phyloP scores from a whole-genome alignment of 83 land plant species.

The Picea engelmannii region DNA sequence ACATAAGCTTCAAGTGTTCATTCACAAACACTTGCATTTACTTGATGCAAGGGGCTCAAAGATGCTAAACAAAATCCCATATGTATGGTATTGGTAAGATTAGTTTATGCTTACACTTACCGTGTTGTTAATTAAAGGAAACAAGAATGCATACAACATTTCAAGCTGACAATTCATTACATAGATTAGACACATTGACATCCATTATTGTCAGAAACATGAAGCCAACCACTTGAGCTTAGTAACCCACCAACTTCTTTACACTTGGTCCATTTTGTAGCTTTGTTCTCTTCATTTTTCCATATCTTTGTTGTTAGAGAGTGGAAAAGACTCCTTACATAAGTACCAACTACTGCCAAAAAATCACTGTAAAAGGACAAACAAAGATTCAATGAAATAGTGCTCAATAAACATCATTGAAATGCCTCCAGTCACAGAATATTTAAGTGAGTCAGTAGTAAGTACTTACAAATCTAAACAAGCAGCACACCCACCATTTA shows the following conservation, averaged over 20 bases:
- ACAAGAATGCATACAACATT: not conserved
- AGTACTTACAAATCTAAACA: conserved; percentile 94
- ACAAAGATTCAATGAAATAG: not conserved
- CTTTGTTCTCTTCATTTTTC: conserved; percentile 42
- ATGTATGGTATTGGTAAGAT: too few relatives aligned
- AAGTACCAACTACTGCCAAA: conserved; percentile 34
- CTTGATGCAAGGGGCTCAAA: too few relatives aligned
- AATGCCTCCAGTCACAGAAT: not conserved
- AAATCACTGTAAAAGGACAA: conserved; percentile 50
- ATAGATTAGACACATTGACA: conserved; percentile 29
- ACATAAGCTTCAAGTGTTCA: too few relatives aligned
- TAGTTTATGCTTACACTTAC: too few relatives aligned
- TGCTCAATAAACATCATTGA: not conserved
- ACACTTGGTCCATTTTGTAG: conserved; percentile 44
- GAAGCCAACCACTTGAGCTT: conserved; percentile 23
- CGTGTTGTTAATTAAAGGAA: not conserved
- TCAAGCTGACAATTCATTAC: not conserved
- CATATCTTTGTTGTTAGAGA: conserved; percentile 34
- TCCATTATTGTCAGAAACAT: conserved; percentile 12
- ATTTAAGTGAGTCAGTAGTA: not conserved
- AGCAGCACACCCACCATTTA: conserved; percentile 96
- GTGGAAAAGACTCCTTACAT: conserved; percentile 36
- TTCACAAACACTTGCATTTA: too few relatives aligned
- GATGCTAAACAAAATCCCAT: too few relatives aligned
- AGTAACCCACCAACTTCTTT: conserved; percentile 34